Evolutionary conservation across 164 flowering plant genomes (phyloP).

Genomic region (Kingdonia uniflora): DNA sequence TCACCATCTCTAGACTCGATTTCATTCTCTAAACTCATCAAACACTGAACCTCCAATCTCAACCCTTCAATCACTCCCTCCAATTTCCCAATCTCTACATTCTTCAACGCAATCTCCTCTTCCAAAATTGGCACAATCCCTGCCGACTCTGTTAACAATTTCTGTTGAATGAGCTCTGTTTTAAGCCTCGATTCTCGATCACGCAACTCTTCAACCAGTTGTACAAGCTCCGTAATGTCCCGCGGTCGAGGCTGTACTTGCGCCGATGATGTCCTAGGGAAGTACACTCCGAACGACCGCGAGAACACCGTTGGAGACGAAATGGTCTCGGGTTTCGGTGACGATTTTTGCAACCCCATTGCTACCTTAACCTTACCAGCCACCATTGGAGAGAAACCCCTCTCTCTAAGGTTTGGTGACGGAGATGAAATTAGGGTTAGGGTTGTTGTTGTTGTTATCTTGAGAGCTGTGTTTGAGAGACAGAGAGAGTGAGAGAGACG

Average conservation of each 20-base stretch:
- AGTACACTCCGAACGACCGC: constrained; percentile 84
- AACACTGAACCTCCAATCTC: constrained; percentile 10
- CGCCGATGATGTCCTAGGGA: constrained; percentile 70
- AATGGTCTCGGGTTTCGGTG: constrained; percentile 8
- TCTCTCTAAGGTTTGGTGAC: too few relatives aligned
- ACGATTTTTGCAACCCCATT: constrained; percentile 53
- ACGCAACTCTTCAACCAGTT: constrained; percentile 59
- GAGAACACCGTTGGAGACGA: constrained; percentile 24
- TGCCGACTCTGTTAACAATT: constrained; percentile 56
- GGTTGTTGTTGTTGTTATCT: too few relatives aligned
- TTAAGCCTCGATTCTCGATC: constrained; percentile 58
- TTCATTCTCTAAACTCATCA: too few relatives aligned
- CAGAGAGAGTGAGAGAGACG: too few relatives aligned
- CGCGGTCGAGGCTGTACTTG: constrained; percentile 91
- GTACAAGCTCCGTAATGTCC: constrained; percentile 64
- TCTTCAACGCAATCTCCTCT: constrained; percentile 40
- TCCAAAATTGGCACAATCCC: constrained; percentile 67
- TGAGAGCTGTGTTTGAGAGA: too few relatives aligned
- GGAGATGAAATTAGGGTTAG: too few relatives aligned
- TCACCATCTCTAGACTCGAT: too few relatives aligned
- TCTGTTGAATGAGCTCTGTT: constrained; percentile 64
- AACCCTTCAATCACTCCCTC: constrained; percentile 23
- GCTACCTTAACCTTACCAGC: constrained; percentile 66
- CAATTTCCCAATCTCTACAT: constrained; percentile 29
- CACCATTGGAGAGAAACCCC: too few relatives aligned